Conservation (phyloP, 805 yeast species). For the Cyberlindnera euphorbiiphila region DNA sequence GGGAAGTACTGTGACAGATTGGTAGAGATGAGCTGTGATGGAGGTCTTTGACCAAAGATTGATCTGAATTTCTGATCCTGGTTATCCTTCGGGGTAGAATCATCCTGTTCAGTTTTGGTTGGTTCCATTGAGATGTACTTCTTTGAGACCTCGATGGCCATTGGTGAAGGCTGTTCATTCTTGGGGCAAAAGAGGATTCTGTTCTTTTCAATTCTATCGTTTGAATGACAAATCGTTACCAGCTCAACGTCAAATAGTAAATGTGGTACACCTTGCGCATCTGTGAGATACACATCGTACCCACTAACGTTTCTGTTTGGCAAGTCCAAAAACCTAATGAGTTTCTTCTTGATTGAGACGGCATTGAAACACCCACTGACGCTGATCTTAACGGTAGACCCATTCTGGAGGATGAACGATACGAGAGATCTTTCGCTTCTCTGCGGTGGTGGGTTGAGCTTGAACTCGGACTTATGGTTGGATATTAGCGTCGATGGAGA, state of each 20-base stretch:
- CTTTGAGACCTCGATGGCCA: slow-evolving; percentile 54
- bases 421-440: slow-evolving; percentile 32
- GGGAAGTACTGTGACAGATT: slow-evolving; percentile 92
- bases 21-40: slow-evolving; percentile 85
- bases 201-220: slow-evolving; percentile 64
- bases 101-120: slow-evolving; percentile 9
- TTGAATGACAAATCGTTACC: slow-evolving; percentile 77
- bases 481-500: slow-evolving; percentile 11
- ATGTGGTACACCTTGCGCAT: slow-evolving; percentile 38
- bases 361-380: slow-evolving; percentile 80
- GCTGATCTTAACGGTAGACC: slow-evolving; percentile 62
- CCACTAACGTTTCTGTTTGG: slow-evolving; percentile 37
- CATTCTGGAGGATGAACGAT: slow-evolving; percentile 73
- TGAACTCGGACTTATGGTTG: slow-evolving; percentile 18
- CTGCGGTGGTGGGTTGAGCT: slow-evolving; percentile 21
- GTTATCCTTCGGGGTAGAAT: not conserved
- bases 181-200: slow-evolving; percentile 64
- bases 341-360: slow-evolving; percentile 67
- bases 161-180: slow-evolving; percentile 58
- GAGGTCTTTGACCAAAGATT: slow-evolving; percentile 86
- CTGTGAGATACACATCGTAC: slow-evolving; percentile 62
- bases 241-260: slow-evolving; percentile 72
- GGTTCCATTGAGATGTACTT: slow-evolving; percentile 30
- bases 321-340: slow-evolving; percentile 54
- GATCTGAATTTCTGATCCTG: slow-evolving; percentile 31